Conservation (phyloP, 768 basidiomycete species). For the Lactarius hatsudake region DNA sequence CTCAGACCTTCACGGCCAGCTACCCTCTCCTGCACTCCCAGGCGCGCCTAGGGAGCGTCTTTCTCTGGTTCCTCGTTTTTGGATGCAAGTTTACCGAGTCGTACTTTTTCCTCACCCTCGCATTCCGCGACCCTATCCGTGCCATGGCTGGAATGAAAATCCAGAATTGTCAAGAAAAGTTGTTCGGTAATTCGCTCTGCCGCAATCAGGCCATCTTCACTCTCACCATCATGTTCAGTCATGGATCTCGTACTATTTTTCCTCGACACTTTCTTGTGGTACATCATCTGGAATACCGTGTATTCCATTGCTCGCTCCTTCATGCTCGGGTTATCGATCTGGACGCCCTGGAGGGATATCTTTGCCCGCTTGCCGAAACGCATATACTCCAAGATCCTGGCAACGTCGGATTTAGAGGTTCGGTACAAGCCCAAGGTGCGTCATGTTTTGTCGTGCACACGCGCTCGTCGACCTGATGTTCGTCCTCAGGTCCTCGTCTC, state of each 20-base stretch:
- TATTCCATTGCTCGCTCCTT: slow-evolving; percentile 88
- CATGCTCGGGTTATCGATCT: slow-evolving; percentile 88
- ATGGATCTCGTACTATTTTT: slow-evolving; percentile 98
- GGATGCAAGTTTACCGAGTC: slow-evolving; percentile 96
- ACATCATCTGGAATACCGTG: slow-evolving; percentile 98
- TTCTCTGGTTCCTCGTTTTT: slow-evolving; percentile 90
- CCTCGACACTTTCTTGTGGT: slow-evolving; percentile 99
- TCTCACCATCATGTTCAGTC: slow-evolving; percentile 94
- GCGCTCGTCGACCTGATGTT: background rate
- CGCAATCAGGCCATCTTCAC: slow-evolving; percentile 93
- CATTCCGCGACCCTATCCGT: slow-evolving; percentile 88
- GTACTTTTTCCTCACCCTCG: slow-evolving; percentile 96
- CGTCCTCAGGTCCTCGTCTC: slow-evolving; percentile 81
- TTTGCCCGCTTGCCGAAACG: slow-evolving; percentile 94
- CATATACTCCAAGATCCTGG: slow-evolving; percentile 93
- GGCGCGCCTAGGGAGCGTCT: slow-evolving; percentile 73
- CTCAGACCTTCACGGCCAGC: slow-evolving; percentile 96
- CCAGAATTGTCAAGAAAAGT: slow-evolving; percentile 83
- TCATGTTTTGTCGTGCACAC: background rate
- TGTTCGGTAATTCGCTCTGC: slow-evolving; percentile 82
- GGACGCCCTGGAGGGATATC: slow-evolving; percentile 99
- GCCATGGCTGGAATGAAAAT: slow-evolving; percentile 98
- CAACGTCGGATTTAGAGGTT: slow-evolving; percentile 93
- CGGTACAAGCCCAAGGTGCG: slow-evolving; percentile 99
- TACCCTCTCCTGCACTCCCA: slow-evolving; percentile 68